phyloP scores from a whole-genome alignment of 768 basidiomycete genomes.

The Rubroboletus pulcherrimus region DNA sequence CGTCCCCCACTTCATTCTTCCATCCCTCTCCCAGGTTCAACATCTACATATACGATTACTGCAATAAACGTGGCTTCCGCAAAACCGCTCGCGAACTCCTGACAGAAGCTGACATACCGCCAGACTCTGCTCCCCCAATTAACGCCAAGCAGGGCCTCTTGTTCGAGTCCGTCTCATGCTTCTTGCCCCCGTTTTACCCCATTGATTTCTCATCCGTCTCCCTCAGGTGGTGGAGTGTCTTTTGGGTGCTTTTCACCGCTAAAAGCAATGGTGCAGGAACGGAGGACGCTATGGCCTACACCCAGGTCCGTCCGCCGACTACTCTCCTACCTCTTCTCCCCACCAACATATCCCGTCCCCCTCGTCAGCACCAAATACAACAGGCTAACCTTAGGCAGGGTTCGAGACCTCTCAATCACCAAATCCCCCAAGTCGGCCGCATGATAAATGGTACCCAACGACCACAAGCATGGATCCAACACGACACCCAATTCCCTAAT shows the following conservation, averaged over 20 bases:
- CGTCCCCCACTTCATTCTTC: slow-evolving; percentile 5
- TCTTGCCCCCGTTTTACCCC: background rate
- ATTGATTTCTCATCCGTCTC: background rate
- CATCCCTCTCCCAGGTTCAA: slow-evolving; percentile 59
- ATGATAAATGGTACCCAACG: slow-evolving; percentile 34
- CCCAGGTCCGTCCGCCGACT: slow-evolving; percentile 46
- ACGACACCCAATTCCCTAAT: slow-evolving; percentile 28
- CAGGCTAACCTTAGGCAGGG: slow-evolving; percentile 33
- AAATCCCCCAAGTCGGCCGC: slow-evolving; percentile 26
- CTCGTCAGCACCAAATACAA: slow-evolving; percentile 35
- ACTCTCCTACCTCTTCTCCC: slow-evolving; percentile 3
- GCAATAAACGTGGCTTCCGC: slow-evolving; percentile 70
- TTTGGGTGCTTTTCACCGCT: slow-evolving; percentile 81
- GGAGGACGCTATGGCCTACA: slow-evolving; percentile 73
- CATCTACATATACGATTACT: slow-evolving; percentile 87
- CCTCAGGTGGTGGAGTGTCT: slow-evolving; percentile 83
- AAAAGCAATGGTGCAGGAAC: slow-evolving; percentile 63
- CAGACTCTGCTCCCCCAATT: slow-evolving; percentile 68
- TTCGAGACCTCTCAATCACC: slow-evolving; percentile 23
- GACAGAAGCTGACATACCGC: slow-evolving; percentile 60
- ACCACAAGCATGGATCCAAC: slow-evolving; percentile 13
- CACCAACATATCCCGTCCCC: slow-evolving; percentile 5
- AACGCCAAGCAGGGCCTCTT: slow-evolving; percentile 79
- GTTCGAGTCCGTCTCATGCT: slow-evolving; percentile 59
- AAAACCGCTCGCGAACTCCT: slow-evolving; percentile 70